Conservation (phyloP, 768 basidiomycete genomes). For the Pholiota molesta region DNA sequence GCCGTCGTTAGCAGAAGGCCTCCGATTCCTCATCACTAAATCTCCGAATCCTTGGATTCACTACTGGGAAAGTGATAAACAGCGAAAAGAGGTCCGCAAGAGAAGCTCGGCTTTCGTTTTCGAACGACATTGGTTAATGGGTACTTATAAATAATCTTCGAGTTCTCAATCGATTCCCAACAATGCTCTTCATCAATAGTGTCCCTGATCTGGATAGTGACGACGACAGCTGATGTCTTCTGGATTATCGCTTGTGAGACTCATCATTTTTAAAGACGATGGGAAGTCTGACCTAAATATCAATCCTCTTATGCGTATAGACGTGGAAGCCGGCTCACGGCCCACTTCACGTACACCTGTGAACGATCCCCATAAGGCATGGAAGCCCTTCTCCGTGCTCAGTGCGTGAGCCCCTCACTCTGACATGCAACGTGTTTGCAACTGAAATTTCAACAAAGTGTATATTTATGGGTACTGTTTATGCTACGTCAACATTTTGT, state of each 20-base stretch:
- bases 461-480: slow-evolving; percentile 17
- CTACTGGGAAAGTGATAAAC: not conserved
- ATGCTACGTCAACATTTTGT: slow-evolving; percentile 15
- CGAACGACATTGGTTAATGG: not conserved
- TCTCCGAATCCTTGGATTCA: not conserved
- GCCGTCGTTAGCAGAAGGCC: not conserved
- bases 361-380: slow-evolving; percentile 14
- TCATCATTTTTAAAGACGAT: no score
- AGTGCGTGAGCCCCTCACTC: not conserved
- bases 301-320: not conserved
- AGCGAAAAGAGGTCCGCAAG: not conserved
- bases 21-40: not conserved
- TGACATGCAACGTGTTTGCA: no score
- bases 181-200: not conserved
- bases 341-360: slow-evolving; percentile 15
- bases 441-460: slow-evolving; percentile 2
- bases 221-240: not conserved
- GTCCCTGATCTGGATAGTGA: not conserved
- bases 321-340: slow-evolving; percentile 15
- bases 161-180: not conserved
- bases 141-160: not conserved
- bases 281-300: no score
- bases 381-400: slow-evolving; percentile 21
- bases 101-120: not conserved
- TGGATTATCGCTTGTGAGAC: not conserved